Conservation (phyloP, 2,329 filamentous ascomycete genomes). For the Tolypocladium capitatum region DNA sequence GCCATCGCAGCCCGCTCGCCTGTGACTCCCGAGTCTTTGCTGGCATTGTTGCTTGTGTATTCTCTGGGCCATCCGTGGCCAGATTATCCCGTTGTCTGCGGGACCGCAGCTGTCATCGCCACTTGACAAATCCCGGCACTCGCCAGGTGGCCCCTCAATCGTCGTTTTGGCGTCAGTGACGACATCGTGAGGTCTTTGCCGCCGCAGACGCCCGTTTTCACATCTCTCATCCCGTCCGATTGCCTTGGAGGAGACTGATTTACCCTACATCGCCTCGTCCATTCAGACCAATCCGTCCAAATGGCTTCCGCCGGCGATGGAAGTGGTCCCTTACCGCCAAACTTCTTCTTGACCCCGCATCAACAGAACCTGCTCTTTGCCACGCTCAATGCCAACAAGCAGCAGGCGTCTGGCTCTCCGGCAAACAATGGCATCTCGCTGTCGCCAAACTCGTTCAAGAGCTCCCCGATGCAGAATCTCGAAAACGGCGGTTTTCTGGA, state of each 20-base stretch:
- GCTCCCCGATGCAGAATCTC: slow-evolving; percentile 31
- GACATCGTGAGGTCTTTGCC: not conserved
- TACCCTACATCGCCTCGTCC: not conserved
- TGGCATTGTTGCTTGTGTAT: not conserved
- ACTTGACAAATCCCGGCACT: not conserved
- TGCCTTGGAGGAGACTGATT: not conserved
- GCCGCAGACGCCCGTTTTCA: not conserved
- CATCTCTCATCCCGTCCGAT: not conserved
- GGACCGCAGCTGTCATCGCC: not conserved
- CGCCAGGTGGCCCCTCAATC: not conserved
- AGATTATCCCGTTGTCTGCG: not conserved
- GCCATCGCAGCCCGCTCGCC: not conserved
- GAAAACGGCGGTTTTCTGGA: slow-evolving; percentile 43
- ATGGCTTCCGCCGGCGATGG: slow-evolving; percentile 39
- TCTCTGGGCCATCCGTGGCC: not conserved
- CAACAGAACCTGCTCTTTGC: slow-evolving; percentile 66
- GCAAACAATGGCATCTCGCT: slow-evolving; percentile 26
- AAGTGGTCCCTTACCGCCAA: slow-evolving; percentile 28
- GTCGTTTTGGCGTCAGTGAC: not conserved
- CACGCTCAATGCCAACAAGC: slow-evolving; percentile 59
- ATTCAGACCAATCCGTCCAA: not conserved
- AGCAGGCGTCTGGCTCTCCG: slow-evolving; percentile 18
- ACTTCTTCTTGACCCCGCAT: slow-evolving; percentile 59
- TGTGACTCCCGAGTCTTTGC: not conserved
- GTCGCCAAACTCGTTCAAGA: slow-evolving; percentile 35